Conservation (phyloP, 139 green algal species). For the Micractinium sp. region DNA sequence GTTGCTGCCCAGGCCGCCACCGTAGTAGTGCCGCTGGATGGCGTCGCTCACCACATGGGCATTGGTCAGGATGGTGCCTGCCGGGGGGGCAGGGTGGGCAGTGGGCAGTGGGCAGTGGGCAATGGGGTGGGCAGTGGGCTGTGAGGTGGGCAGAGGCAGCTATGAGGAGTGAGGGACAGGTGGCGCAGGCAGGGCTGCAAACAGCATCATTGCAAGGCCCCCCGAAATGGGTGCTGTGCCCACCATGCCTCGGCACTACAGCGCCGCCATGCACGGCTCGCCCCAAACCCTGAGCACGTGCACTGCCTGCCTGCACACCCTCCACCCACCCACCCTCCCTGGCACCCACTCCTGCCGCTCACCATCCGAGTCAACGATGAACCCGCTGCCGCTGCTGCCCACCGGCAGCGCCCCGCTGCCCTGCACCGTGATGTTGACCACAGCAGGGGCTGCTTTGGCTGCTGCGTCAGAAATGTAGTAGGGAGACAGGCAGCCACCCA, state of each 20-base stretch:
- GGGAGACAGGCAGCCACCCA: constrained; percentile 38
- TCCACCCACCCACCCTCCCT: not conserved
- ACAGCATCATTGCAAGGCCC: too few species aligned
- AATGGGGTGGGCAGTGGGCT: not conserved
- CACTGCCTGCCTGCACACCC: not conserved
- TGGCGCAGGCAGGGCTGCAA: too few species aligned
- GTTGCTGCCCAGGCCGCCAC: constrained; percentile 6
- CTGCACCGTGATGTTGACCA: constrained; percentile 58
- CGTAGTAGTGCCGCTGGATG: constrained; percentile 11
- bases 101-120: not conserved
- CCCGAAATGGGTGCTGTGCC: too few species aligned
- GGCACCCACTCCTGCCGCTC: not conserved
- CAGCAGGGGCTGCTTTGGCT: constrained; percentile 65
- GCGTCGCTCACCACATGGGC: constrained; percentile 76
- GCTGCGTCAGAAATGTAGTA: constrained; percentile 73
- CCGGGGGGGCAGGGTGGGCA: not conserved
- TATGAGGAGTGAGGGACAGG: too few species aligned
- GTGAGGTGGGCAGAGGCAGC: not conserved
- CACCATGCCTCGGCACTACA: too few species aligned
- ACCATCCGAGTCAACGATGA: constrained; percentile 62
- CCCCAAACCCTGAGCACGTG: not conserved
- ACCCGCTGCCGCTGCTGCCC: constrained; percentile 62
- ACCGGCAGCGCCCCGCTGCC: not conserved
- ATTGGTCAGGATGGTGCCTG: constrained; percentile 82
- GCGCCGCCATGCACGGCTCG: not conserved